These are phyloP conservation scores for Epichloe typhina DNA, from an alignment of 2,329 filamentous ascomycete species.

Conservation along the genomic window DNA sequence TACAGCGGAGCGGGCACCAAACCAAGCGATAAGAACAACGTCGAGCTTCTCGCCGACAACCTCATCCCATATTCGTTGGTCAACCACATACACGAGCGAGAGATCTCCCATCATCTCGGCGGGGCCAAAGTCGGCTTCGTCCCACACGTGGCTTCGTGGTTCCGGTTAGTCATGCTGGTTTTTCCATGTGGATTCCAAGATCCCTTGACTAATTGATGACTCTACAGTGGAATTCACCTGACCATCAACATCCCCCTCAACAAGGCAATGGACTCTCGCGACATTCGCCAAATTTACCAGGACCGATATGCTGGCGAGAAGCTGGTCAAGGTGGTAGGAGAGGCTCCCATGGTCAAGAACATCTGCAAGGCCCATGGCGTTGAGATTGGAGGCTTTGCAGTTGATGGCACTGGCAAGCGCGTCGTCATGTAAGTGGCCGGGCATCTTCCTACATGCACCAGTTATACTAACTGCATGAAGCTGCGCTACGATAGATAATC, in stretches of 20 bases:
- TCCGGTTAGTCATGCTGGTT: conserved; percentile 26
- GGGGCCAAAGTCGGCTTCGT: conserved; percentile 61
- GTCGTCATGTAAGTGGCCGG: conserved; percentile 53
- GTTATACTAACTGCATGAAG: conserved; percentile 7
- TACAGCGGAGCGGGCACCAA: conserved; percentile 95
- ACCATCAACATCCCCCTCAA: conserved; percentile 83
- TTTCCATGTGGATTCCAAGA: no score
- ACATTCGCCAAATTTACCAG: conserved; percentile 90
- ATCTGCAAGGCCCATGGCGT: conserved; percentile 79
- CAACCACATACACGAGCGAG: conserved; percentile 88
- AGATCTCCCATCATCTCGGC: conserved; percentile 71
- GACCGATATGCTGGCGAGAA: conserved; percentile 93
- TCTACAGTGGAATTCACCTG: conserved; percentile 70
- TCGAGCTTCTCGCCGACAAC: conserved; percentile 54
- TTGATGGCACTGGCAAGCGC: conserved; percentile 76
- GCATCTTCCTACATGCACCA: conserved; percentile 22
- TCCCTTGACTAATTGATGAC: not conserved
- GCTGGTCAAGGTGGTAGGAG: conserved; percentile 82
- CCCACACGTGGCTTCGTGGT: conserved; percentile 93
- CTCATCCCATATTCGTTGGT: conserved; percentile 68
- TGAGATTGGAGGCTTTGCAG: conserved; percentile 92
- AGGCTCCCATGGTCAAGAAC: conserved; percentile 72
- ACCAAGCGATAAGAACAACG: conserved; percentile 86
- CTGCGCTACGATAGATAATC: conserved; percentile 79
- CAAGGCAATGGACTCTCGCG: conserved; percentile 75